Evolutionary conservation across 2,329 filamentous ascomycete species (phyloP), one percentile per base, ranked within the genome.

Genomic region (Microdochium trichocladiopsis): DNA sequence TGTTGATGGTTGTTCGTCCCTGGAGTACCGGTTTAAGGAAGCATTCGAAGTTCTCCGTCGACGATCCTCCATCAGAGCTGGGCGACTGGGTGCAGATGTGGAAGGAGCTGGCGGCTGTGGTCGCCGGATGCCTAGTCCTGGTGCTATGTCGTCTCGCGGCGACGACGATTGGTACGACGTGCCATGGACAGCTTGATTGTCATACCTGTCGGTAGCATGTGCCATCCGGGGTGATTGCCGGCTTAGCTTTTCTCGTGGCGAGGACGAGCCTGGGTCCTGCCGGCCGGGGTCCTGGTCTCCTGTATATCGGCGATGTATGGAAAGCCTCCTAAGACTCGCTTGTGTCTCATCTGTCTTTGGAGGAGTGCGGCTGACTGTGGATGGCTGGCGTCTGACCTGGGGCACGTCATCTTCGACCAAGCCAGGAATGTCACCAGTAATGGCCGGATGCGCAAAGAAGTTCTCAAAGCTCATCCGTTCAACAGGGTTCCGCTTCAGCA

Each of bases 401-500:
- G 80, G 79, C 22, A 84, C 57, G 64, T 95, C 91, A 62, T 95
- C 90, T 43, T 85, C 87, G 6, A 91, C 84, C 25, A 95, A 73
- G 5, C 87, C 88, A 1, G 91, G 90, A 60, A 96, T 96, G 3
- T 85, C 80, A 21, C 79, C 80, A 12, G 80, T 82, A 50, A 96
- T 82, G 25, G 94, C 84, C 25, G 78, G 71, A 63, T 93, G 85
- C 16, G 73, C 75, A 69, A 97, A 97, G 66, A 96, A 94, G 57
- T 87, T 83, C 50, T 90, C 84, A 60, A 96, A 97, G 52, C 83
- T 88, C 66, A 96, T 80, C 53, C 94, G 81, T 67, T 96, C 90
- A 4, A 89, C 83, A 0, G 94, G 90, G 54, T 86, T 93, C 53
- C 89, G 84, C 73, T 93, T 96, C 57, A 99, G 73, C 16, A 99